Base-by-base conservation (phyloP, 345 rosid species). In the Syzygium jambos region DNA sequence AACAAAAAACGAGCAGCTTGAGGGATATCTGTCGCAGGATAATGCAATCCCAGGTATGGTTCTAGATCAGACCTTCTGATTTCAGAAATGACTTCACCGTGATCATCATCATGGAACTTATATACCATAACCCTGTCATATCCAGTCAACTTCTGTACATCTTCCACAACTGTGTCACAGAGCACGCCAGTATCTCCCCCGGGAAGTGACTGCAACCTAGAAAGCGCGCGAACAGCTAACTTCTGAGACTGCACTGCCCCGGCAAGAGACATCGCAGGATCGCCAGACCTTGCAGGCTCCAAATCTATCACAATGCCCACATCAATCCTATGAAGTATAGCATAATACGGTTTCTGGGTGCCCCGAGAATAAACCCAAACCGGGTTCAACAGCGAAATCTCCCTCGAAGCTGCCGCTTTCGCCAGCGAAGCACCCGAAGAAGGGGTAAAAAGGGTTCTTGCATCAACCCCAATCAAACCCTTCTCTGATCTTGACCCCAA, bases 61-160 rank as follows among this genome's bases (percentile, higher is more conserved):
- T 96, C 98, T 77, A 97, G 91, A 92, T 97, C 96, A 78, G 97
- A 93, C 88, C 97, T 93, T 86, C 96, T 93, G 19, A 95, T 94
- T 93, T 97, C 99, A 2, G 98, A 96, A 23, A 97, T 91, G 85
- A 96, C 96, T 89, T 97, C 96, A 51, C 99, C 99, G 86, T 96
- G 98, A 80, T 93, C 96, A 91, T 96, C 98, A 63, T 94, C 98
- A 87, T 97, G 98, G 88, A 97, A 96, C 90, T 93, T 94, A 80
- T 96, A 97, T 6, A 95, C 93, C 98, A 97, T 97, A 49, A 97
- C 98, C 88, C 99, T 93, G 86, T 97, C 98, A 90, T 93, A 97
- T 41, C 98, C 98, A 0, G 97, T 95, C 78, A 97, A 95, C 84
- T 93, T 94, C 85, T 94, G 98, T 43, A 95, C 95, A 91, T 97